phyloP scores from a whole-genome alignment of 192 early-diverging fungal species.

The Umbelopsis sp. region DNA sequence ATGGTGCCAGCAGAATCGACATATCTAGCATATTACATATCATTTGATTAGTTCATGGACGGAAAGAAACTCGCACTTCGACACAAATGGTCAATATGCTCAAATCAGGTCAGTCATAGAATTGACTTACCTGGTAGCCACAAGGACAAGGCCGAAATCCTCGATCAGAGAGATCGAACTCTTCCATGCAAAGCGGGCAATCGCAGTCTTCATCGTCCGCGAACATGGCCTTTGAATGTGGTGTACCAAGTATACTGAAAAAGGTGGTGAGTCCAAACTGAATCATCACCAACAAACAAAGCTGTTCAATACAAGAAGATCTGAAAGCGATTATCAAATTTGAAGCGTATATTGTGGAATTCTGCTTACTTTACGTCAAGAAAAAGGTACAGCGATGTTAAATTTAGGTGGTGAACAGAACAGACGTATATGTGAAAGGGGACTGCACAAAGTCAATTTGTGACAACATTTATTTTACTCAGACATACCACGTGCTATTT shows the following conservation, averaged over 20 bases:
- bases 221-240: slow-evolving; percentile 38
- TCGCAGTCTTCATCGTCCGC: slow-evolving; percentile 91
- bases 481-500: too few relatives aligned
- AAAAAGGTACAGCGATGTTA: too few relatives aligned
- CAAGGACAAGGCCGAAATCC: slow-evolving; percentile 98
- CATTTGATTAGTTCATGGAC: background rate
- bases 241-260: slow-evolving; percentile 8
- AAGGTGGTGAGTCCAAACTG: too few relatives aligned
- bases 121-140: slow-evolving; percentile 84
- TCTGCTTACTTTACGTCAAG: too few relatives aligned
- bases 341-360: too few relatives aligned
- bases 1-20: slow-evolving; percentile 98
- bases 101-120: background rate
- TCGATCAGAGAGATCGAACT: slow-evolving; percentile 94
- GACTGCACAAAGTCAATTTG: too few relatives aligned
- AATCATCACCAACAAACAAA: too few relatives aligned
- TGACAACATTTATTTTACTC: too few relatives aligned
- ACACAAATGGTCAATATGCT: background rate
- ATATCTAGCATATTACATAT: slow-evolving; percentile 70
- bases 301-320: too few relatives aligned
- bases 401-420: too few relatives aligned
- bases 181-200: slow-evolving; percentile 98
- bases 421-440: too few relatives aligned
- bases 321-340: too few relatives aligned
- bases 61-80: background rate